Evolutionary conservation across 192 early-diverging fungal genomes (phyloP), one percentile per base, ranked within the genome.

Genomic region (Coemansia biformis): DNA sequence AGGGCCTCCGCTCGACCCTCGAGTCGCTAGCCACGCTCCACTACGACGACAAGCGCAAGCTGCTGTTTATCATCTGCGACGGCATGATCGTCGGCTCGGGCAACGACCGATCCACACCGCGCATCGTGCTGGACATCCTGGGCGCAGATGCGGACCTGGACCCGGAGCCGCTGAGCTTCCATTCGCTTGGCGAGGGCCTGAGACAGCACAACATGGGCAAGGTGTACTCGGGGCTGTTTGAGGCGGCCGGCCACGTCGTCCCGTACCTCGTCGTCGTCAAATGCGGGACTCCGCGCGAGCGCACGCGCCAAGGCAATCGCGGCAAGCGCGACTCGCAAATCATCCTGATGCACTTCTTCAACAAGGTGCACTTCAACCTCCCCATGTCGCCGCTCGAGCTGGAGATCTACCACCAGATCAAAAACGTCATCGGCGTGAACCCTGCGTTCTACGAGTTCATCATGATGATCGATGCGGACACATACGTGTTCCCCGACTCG

Each of bases 271-370:
- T 98, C 1, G 83, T 98, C 15, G 92, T 90, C 44, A 98, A 98
- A 76, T 86, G 87, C 28, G 95, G 95, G 13, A 85, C 81, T 17
- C 83, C 86, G 17, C 78, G 67, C 12, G 96, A 98, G 75, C 69
- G 85, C 26, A 76, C 81, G 17, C 78, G 85, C 44, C 93, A 92
- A n/a, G 96, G 96, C 64, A 98, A 98, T 65, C 79, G 94, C 39
- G 96, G 96, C 47, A 99, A 99, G 79, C 89, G 96, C 50, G 96
- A 99, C 78, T 99, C 96, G 45, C 96, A 99, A 60, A 85, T 99
- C 76, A 82, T 99, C 16, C 78, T 96, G 62, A 99, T 99, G 96
- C 78, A 85, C 24, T 99, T 96, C 83, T 78, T 99, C 52, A 90
- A 91, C 59, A 86, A 92, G 53, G 91, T 99, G 11, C 91, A 97